These are phyloP conservation scores for Herpotrichia juniperi DNA, from an alignment of 2,329 filamentous ascomycete genomes.

Conservation along the genomic window DNA sequence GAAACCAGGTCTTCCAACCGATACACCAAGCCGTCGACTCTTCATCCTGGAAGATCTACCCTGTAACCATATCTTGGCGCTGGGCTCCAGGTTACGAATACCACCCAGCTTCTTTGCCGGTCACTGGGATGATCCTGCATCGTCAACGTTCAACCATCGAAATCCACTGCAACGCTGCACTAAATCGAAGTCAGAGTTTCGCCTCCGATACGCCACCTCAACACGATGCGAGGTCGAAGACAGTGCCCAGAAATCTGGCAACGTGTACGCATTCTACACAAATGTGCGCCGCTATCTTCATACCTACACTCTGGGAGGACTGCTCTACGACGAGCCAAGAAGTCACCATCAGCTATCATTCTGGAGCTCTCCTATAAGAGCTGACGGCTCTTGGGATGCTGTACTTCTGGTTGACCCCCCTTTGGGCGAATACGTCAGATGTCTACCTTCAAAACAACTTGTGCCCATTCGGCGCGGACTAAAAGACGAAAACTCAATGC, in stretches of 20 bases:
- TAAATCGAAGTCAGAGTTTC: conserved; percentile 7
- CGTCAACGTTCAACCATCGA: conserved; percentile 15
- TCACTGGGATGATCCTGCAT: conserved; percentile 15
- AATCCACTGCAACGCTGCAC: conserved; percentile 10
- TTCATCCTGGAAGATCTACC: conserved; percentile 17
- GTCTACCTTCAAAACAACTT: neutral
- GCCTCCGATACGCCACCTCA: conserved; percentile 10
- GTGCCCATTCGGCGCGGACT: conserved; percentile 1
- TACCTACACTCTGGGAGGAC: conserved; percentile 7
- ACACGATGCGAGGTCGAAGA: conserved; percentile 7
- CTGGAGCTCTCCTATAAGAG: conserved; percentile 7
- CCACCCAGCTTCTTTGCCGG: conserved; percentile 16
- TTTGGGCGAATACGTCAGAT: neutral
- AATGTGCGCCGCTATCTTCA: conserved; percentile 14
- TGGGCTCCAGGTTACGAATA: conserved; percentile 11
- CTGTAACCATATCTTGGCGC: conserved; percentile 13
- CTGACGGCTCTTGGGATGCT: conserved; percentile 12
- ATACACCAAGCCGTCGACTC: conserved; percentile 6
- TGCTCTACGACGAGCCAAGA: conserved; percentile 12
- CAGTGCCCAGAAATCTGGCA: neutral
- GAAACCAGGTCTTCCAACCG: neutral
- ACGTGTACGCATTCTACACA: conserved; percentile 8
- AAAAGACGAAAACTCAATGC: conserved; percentile 8
- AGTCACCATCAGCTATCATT: conserved; percentile 15
- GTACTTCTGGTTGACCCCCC: conserved; percentile 8